Percentiles rank a stretch among this genome's conserved stretches.
These are phyloP conservation scores for Golubevia sp. DNA, from an alignment of 1,284 basidiomycete species.

Conservation along the genomic window DNA sequence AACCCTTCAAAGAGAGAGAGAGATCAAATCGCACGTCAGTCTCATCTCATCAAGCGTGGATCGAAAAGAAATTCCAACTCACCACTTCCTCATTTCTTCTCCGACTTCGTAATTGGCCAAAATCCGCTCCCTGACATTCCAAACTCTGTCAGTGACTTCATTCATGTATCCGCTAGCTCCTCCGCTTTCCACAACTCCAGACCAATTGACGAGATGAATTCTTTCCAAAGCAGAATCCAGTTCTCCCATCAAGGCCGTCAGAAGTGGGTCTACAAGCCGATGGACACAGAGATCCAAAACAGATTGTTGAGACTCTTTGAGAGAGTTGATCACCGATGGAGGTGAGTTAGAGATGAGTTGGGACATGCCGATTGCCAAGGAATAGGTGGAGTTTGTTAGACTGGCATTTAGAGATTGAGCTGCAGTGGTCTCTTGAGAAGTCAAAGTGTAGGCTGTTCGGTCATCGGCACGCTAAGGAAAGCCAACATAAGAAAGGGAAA, in stretches of 20 bases:
- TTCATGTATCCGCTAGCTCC: background rate
- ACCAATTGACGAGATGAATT: background rate
- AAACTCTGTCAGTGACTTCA: background rate
- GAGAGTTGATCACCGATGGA: background rate
- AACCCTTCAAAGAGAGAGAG: conserved; percentile 13
- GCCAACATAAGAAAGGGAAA: too few relatives aligned
- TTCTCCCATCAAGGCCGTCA: background rate
- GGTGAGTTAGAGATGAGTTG: background rate
- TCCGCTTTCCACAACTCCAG: conserved; percentile 62
- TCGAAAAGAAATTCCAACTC: background rate
- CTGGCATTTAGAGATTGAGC: conserved; percentile 14
- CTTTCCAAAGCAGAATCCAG: background rate
- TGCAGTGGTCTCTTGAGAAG: conserved; percentile 1
- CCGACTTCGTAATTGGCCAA: background rate
- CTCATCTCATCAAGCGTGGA: background rate
- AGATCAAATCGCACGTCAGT: background rate
- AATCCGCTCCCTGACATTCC: background rate
- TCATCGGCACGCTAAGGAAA: too few relatives aligned
- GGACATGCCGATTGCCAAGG: background rate
- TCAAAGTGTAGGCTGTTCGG: too few relatives aligned
- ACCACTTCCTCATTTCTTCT: too few relatives aligned
- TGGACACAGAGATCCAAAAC: background rate
- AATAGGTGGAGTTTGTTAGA: conserved; percentile 13
- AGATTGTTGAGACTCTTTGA: background rate
- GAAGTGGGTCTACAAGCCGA: background rate